A percentile compares a stretch with the other conserved stretches of the same genome.
phyloP scores from a whole-genome alignment of 345 rosid genomes.

The Eutrema yunnanense region DNA sequence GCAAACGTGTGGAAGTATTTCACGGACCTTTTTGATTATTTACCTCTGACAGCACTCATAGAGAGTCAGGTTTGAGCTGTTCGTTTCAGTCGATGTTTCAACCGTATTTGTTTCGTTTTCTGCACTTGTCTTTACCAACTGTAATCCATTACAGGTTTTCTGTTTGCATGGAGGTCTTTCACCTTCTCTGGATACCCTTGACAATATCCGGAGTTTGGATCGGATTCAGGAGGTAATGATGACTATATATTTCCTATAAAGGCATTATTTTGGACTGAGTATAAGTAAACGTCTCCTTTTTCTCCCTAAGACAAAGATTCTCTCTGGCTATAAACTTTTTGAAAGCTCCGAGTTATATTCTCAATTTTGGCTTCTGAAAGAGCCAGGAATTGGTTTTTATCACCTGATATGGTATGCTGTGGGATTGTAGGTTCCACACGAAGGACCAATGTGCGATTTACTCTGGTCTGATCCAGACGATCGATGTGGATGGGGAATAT shows the following conservation, averaged over 20 bases:
- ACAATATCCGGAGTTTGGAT: slow-evolving; percentile 83
- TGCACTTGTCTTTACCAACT: not conserved
- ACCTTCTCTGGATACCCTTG: slow-evolving; percentile 83
- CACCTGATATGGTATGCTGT: not conserved
- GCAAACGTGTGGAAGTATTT: slow-evolving; percentile 95
- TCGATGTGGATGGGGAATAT: slow-evolving; percentile 99
- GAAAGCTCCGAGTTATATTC: not conserved
- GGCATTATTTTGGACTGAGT: not conserved
- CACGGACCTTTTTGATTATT: slow-evolving; percentile 84
- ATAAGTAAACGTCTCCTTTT: not conserved
- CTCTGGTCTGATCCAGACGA: slow-evolving; percentile 99
- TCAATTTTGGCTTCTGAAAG: not conserved
- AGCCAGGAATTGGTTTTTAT: not conserved
- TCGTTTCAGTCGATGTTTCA: not conserved
- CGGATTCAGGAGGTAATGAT: slow-evolving; percentile 78
- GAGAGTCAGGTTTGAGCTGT: slow-evolving; percentile 76
- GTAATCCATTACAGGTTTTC: slow-evolving; percentile 44
- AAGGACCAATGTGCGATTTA: slow-evolving; percentile 99
- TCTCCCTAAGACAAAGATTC: not conserved
- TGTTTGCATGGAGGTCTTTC: slow-evolving; percentile 95
- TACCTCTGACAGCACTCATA: slow-evolving; percentile 88
- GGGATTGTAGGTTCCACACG: slow-evolving; percentile 79
- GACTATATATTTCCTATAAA: not conserved
- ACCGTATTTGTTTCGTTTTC: not conserved
- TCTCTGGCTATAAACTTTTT: not conserved